Conservation (phyloP, 495 filamentous ascomycete species). For the Aspergillus sclerotioniger region DNA sequence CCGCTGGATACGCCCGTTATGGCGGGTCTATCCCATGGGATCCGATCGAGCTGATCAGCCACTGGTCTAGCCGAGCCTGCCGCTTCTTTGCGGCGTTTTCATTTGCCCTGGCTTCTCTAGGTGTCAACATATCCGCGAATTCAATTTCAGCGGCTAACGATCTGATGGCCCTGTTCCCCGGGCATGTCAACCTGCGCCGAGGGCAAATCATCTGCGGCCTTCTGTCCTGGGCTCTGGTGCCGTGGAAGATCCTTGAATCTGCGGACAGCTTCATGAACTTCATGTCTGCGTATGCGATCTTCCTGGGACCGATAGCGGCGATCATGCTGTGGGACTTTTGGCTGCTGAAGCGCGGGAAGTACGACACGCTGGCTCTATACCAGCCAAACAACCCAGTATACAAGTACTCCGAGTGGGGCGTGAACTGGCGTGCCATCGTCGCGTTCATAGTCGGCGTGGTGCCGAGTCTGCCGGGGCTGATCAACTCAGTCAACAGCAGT, state of each 20-base stretch:
- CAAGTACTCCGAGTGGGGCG: constrained; percentile 55
- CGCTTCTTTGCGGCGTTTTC: constrained; percentile 51
- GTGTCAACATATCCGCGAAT: constrained; percentile 64
- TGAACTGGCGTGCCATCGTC: constrained; percentile 65
- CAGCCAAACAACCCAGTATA: constrained; percentile 39
- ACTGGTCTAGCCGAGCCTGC: constrained; percentile 50
- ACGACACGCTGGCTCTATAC: constrained; percentile 56
- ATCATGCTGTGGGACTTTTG: constrained; percentile 69
- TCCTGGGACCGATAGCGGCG: constrained; percentile 66
- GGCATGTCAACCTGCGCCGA: constrained; percentile 59
- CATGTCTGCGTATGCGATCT: constrained; percentile 64
- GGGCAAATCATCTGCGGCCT: constrained; percentile 61
- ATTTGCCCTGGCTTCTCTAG: constrained; percentile 46
- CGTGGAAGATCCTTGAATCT: constrained; percentile 62
- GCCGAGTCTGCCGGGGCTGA: constrained; percentile 60
- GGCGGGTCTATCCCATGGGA: constrained; percentile 44
- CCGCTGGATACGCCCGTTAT: constrained; percentile 44
- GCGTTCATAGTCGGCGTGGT: constrained; percentile 62
- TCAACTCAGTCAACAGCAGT: constrained; percentile 46
- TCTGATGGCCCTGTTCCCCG: constrained; percentile 56
- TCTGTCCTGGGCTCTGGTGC: constrained; percentile 59
- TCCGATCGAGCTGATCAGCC: constrained; percentile 40
- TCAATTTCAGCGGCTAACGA: constrained; percentile 65
- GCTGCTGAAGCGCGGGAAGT: constrained; percentile 58
- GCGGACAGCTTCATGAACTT: constrained; percentile 59